phyloP scores from a whole-genome alignment of 257 asterid species.

The Solanum chiquidenum region DNA sequence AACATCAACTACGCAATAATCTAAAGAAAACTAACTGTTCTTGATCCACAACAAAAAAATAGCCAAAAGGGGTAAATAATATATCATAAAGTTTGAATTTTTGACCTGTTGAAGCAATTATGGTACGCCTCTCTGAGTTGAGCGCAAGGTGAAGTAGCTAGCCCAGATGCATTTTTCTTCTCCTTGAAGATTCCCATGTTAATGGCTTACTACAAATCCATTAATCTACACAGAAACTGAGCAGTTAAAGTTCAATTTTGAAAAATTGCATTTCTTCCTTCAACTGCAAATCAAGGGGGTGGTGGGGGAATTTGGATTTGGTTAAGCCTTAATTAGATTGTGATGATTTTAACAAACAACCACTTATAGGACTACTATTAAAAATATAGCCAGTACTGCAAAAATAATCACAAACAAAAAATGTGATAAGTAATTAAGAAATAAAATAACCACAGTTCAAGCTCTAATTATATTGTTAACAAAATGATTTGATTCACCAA shows the following conservation, averaged over 20 bases:
- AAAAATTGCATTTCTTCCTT: neutral
- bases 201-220: neutral
- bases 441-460: neutral
- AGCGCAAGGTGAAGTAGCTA: constrained; percentile 78
- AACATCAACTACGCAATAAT: neutral
- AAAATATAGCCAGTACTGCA: neutral
- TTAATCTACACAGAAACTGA: neutral
- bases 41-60: neutral
- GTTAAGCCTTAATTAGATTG: neutral
- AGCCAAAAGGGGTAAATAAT: neutral
- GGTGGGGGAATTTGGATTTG: neutral
- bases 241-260: neutral
- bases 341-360: neutral
- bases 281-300: neutral
- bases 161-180: constrained; percentile 27
- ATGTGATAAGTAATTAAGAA: neutral
- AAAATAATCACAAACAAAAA: neutral
- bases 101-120: constrained; percentile 77
- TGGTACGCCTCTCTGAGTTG: constrained; percentile 64
- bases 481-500: neutral
- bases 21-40: neutral
- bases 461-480: neutral
- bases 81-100: neutral
- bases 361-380: neutral
- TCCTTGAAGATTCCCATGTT: constrained; percentile 51